Conservation (phyloP, 2,329 filamentous ascomycete genomes). For the Fusarium praegraminearum region DNA sequence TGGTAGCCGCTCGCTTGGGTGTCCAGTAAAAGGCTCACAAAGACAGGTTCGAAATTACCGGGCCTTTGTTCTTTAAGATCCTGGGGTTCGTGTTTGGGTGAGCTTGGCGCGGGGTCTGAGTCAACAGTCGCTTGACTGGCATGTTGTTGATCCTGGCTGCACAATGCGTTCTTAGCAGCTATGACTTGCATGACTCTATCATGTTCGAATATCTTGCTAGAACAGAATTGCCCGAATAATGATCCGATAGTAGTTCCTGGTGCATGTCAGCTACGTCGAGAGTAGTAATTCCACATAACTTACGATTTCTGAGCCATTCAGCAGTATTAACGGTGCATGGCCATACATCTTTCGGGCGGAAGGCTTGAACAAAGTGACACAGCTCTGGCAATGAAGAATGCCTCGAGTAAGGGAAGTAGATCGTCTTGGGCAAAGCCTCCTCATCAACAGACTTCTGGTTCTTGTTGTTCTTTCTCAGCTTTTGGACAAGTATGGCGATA, state of each 20-base stretch:
- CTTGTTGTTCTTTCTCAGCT: constrained; percentile 5
- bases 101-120: constrained; percentile 16
- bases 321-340: constrained; percentile 79
- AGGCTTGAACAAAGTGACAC: constrained; percentile 73
- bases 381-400: constrained; percentile 90
- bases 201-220: constrained; percentile 69
- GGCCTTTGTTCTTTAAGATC: not conserved
- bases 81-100: constrained; percentile 5
- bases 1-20: constrained; percentile 9
- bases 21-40: constrained; percentile 14
- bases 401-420: constrained; percentile 84
- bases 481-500: constrained; percentile 28
- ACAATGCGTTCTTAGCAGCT: not conserved
- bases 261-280: not conserved
- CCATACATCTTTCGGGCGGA: constrained; percentile 81
- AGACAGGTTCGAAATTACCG: not conserved
- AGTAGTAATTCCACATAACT: no score
- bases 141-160: not conserved
- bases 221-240: constrained; percentile 80
- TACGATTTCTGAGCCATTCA: constrained; percentile 70
- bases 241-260: constrained; percentile 69
- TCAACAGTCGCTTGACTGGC: constrained; percentile 36
- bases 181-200: constrained; percentile 68
- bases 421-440: constrained; percentile 54
- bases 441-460: not conserved